A percentile compares a stretch with the other conserved stretches of the same genome.
Conservation (phyloP, 139 green algal species). For the Marvania coccoides region DNA sequence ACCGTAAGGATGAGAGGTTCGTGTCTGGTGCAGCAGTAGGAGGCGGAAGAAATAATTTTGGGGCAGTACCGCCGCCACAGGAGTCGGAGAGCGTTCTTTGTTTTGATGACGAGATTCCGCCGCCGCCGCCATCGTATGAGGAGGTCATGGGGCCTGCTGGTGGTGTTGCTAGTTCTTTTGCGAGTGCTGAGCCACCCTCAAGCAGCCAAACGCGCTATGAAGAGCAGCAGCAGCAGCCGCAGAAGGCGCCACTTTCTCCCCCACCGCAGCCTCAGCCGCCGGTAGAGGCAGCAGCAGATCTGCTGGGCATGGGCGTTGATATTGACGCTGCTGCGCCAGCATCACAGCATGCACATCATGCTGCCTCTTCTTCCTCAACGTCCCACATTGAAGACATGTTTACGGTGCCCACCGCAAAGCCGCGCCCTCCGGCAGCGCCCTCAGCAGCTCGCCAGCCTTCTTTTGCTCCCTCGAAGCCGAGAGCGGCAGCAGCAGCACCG, state of each 20-base stretch:
- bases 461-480: background rate
- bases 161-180: no score
- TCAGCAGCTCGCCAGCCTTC: background rate
- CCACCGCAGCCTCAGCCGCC: background rate
- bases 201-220: no score
- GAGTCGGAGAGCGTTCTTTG: no score
- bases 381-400: constrained; percentile 36
- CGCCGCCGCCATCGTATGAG: no score
- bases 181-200: no score
- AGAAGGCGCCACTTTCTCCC: background rate
- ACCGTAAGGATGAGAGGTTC: background rate
- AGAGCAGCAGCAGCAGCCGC: background rate
- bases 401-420: background rate
- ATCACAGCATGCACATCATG: background rate
- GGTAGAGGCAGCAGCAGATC: background rate
- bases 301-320: background rate
- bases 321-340: background rate
- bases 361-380: background rate
- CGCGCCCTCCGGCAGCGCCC: background rate
- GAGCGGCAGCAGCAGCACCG: background rate
- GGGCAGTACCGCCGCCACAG: background rate
- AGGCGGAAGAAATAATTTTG: background rate
- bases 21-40: background rate
- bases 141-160: no score
- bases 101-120: no score